phyloP scores from a whole-genome alignment of 2,329 filamentous ascomycete genomes.

The Diatrype stigma region DNA sequence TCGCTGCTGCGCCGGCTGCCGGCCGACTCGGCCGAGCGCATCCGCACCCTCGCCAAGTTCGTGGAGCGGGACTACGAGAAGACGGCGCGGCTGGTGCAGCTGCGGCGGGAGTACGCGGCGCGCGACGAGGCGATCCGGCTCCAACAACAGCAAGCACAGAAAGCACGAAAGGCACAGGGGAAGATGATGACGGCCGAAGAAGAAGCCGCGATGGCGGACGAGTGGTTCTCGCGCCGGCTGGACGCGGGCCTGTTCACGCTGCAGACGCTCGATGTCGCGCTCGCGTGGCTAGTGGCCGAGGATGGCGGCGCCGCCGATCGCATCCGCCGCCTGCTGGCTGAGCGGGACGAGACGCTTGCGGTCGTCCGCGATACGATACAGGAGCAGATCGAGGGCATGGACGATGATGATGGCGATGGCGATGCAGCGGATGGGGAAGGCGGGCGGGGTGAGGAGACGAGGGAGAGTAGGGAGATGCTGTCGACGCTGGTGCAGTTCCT shows the following conservation, averaged over 20 bases:
- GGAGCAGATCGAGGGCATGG: slow-evolving; percentile 50
- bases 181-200: slow-evolving; percentile 50
- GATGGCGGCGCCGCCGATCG: slow-evolving; percentile 69
- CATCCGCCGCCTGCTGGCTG: slow-evolving; percentile 60
- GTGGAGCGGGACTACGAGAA: slow-evolving; percentile 94
- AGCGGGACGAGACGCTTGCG: slow-evolving; percentile 61
- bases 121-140: slow-evolving; percentile 57
- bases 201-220: slow-evolving; percentile 57
- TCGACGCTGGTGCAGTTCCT: slow-evolving; percentile 48
- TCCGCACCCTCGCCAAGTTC: slow-evolving; percentile 87
- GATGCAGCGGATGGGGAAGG: slow-evolving; percentile 23
- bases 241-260: slow-evolving; percentile 82
- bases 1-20: slow-evolving; percentile 77
- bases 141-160: slow-evolving; percentile 35
- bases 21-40: slow-evolving; percentile 70
- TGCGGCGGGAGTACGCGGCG: slow-evolving; percentile 67
- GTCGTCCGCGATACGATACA: slow-evolving; percentile 64
- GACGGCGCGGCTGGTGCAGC: slow-evolving; percentile 63
- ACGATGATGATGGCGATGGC: slow-evolving; percentile 29
- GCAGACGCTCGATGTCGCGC: slow-evolving; percentile 76
- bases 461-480: slow-evolving; percentile 54
- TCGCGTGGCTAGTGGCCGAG: slow-evolving; percentile 91
- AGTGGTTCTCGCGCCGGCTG: slow-evolving; percentile 70
- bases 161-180: background rate
- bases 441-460: slow-evolving; percentile 50